Evolutionary conservation across 768 basidiomycete species (phyloP).

Genomic region (Gautieria morchelliformis): DNA sequence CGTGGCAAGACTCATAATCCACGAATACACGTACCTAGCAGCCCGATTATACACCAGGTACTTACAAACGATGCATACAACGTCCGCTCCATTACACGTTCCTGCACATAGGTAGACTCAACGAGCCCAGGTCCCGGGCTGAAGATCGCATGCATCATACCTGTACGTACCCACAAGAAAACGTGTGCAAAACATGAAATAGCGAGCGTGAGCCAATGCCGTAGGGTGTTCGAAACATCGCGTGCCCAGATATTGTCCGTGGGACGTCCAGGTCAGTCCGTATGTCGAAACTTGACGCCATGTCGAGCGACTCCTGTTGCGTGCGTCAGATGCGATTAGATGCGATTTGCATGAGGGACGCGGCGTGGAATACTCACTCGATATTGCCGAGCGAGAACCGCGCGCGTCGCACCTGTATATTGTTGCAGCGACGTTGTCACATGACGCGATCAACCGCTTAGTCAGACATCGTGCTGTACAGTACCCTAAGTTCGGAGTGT

Average conservation of each 20-base stretch:
- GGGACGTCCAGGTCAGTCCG: constrained; percentile 99
- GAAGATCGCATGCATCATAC: constrained; percentile 91
- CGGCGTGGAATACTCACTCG: constrained; percentile 20
- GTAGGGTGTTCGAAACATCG: constrained; percentile 92
- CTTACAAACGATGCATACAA: constrained; percentile 72
- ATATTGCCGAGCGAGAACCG: constrained; percentile 16
- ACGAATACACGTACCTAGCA: too few species aligned
- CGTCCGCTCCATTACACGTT: constrained; percentile 74
- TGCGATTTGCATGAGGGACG: constrained; percentile 10
- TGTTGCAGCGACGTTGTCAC: too few species aligned
- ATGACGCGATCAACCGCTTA: too few species aligned
- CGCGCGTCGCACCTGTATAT: constrained; percentile 24
- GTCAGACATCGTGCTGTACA: too few species aligned
- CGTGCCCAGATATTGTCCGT: constrained; percentile 88
- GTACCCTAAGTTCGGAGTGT: too few species aligned
- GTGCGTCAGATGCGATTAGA: constrained; percentile 31
- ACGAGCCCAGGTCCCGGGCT: constrained; percentile 88
- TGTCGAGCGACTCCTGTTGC: constrained; percentile 59
- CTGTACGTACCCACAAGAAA: constrained; percentile 97
- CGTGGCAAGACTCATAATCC: too few species aligned
- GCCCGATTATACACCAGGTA: constrained; percentile 8
- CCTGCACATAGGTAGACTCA: constrained; percentile 94
- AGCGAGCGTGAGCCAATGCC: constrained; percentile 92
- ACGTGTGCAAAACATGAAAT: constrained; percentile 89
- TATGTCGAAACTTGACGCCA: constrained; percentile 82